phyloP scores from a whole-genome alignment of 208 protist species.

The Trichomonas gallinae region DNA sequence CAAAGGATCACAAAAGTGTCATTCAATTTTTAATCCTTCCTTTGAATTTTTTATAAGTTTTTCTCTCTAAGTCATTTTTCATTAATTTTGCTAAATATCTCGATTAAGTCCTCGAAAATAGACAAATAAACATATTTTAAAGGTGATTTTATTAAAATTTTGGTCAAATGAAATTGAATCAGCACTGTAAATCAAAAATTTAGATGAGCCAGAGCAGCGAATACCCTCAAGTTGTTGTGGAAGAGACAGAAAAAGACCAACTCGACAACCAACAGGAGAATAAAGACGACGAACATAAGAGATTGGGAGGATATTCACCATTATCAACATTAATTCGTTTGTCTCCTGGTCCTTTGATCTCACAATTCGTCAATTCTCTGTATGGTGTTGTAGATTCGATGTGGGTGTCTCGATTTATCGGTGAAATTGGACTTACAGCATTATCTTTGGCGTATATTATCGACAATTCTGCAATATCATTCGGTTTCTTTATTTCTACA shows the following conservation, averaged over 20 bases:
- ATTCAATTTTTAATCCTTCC: no score
- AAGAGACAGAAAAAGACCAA: background rate
- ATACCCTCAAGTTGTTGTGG: background rate
- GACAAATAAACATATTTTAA: no score
- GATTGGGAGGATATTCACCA: background rate
- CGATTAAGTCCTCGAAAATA: no score
- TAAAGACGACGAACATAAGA: background rate
- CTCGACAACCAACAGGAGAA: background rate
- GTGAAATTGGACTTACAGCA: background rate
- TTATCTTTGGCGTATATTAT: background rate
- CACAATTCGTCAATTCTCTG: background rate
- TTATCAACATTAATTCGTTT: background rate
- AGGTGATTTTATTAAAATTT: no score
- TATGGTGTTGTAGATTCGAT: constrained; percentile 1
- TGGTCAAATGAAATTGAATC: no score
- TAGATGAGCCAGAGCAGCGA: no score
- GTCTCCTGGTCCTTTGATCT: background rate
- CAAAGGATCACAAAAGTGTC: no score
- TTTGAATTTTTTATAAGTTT: no score
- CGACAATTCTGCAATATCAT: background rate
- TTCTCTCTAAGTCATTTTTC: no score
- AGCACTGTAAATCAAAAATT: no score
- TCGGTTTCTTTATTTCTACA: background rate
- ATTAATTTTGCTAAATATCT: no score
- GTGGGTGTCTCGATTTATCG: background rate